These are phyloP conservation scores for Fomitopsis schrenkii DNA, from an alignment of 1,284 basidiomycete genomes.

Conservation along the genomic window DNA sequence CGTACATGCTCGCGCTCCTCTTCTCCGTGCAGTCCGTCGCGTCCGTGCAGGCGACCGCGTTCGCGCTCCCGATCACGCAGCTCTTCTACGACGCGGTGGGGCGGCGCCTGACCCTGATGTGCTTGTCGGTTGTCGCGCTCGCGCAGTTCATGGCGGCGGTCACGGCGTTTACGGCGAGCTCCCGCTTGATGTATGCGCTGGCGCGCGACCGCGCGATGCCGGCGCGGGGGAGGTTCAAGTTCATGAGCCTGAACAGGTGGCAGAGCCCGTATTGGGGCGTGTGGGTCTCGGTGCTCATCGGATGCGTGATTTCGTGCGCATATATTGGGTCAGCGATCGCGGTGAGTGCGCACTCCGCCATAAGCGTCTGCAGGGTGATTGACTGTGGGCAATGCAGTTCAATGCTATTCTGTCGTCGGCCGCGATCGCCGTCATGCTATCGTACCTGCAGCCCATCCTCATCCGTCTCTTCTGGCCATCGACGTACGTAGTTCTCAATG, in stretches of 20 bases:
- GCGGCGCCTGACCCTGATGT: conserved; percentile 43
- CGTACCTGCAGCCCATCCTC: conserved; percentile 54
- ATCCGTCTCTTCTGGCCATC: conserved; percentile 57
- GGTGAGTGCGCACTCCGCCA: conserved; percentile 28
- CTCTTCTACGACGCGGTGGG: conserved; percentile 56
- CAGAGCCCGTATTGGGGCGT: conserved; percentile 56
- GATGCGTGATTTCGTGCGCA: conserved; percentile 52
- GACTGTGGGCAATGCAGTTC: conserved; percentile 31
- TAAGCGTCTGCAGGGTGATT: background rate
- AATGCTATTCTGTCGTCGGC: conserved; percentile 54
- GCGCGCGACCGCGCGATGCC: conserved; percentile 53
- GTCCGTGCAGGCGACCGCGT: conserved; percentile 43
- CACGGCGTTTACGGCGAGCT: conserved; percentile 59
- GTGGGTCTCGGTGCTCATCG: conserved; percentile 51
- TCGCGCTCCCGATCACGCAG: conserved; percentile 56
- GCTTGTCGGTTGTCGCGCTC: conserved; percentile 44
- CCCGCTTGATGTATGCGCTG: conserved; percentile 52
- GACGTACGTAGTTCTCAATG: conserved; percentile 32
- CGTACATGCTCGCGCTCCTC: conserved; percentile 56
- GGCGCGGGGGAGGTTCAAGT: conserved; percentile 38
- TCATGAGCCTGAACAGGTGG: conserved; percentile 47
- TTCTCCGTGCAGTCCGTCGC: conserved; percentile 54
- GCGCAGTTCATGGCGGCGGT: conserved; percentile 56
- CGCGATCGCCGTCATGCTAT: conserved; percentile 56
- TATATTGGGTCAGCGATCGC: conserved; percentile 55